Conservation (phyloP, 1,284 basidiomycete species). For the Cystobasidiaceae sp. region DNA sequence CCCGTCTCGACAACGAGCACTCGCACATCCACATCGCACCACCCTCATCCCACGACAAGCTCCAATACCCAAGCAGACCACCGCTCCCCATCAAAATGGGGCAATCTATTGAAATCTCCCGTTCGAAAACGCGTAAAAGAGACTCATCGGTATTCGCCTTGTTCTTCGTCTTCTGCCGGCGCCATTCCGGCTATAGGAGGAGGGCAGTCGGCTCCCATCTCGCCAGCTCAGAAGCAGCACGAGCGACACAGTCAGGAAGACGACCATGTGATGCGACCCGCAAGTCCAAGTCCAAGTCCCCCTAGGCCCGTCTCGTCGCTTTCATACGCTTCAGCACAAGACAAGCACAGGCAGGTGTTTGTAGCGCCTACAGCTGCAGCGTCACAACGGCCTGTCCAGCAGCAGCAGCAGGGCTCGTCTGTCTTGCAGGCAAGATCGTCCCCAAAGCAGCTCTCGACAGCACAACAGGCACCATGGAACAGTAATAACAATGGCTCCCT, state of each 20-base stretch:
- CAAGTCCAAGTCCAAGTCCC: not conserved
- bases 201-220: too few species aligned
- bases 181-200: too few species aligned
- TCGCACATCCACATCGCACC: not conserved
- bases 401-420: too few species aligned
- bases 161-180: too few species aligned
- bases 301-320: not conserved
- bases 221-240: too few species aligned
- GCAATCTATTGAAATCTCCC: conserved; percentile 23
- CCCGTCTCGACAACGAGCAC: not conserved
- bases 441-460: not conserved
- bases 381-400: not conserved
- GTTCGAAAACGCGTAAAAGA: not conserved
- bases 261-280: not conserved
- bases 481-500: not conserved
- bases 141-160: not conserved
- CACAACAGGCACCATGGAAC: not conserved
- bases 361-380: not conserved
- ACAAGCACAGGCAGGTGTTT: conserved; percentile 3
- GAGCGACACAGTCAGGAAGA: not conserved
- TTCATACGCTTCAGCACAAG: not conserved
- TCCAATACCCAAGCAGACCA: too few species aligned
- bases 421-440: not conserved
- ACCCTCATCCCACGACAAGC: too few species aligned
- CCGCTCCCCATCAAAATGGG: not conserved